A percentile compares a stretch with the other conserved stretches of the same genome.
Conservation (phyloP, 2,329 filamentous ascomycete species). For the Aspergillus fructus region DNA sequence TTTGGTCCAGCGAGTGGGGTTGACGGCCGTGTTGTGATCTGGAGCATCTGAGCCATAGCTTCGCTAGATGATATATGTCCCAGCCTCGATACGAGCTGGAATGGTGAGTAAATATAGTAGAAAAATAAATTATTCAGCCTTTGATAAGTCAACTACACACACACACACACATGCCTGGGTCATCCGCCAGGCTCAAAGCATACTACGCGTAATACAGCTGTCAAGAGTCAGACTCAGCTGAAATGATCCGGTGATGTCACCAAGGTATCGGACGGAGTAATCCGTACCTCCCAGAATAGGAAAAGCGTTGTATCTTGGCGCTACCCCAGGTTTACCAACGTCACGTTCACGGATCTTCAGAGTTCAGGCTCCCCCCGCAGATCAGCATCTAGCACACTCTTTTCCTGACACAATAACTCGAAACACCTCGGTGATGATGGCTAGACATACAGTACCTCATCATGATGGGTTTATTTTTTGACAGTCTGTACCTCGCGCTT, state of each 20-base stretch:
- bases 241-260: neutral
- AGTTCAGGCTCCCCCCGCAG: no score
- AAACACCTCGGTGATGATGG: conserved; percentile 1
- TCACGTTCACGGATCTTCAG: conserved; percentile 2
- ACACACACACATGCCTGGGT: neutral
- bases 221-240: neutral
- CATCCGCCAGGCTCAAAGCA: neutral
- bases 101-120: neutral
- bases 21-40: conserved; percentile 78
- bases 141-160: neutral
- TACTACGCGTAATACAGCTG: neutral
- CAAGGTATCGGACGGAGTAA: neutral
- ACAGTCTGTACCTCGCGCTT: neutral
- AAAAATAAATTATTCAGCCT: neutral
- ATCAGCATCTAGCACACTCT: neutral
- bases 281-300: neutral
- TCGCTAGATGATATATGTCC: neutral
- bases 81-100: neutral
- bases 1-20: conserved; percentile 68
- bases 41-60: conserved; percentile 56
- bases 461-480: conserved; percentile 5
- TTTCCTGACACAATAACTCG: neutral
- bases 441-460: neutral
- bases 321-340: conserved; percentile 18
- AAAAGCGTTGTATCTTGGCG: conserved; percentile 3